A percentile compares a stretch with the other conserved stretches of the same genome.
Conservation (phyloP, 768 basidiomycete genomes). For the Royoungia palumana region DNA sequence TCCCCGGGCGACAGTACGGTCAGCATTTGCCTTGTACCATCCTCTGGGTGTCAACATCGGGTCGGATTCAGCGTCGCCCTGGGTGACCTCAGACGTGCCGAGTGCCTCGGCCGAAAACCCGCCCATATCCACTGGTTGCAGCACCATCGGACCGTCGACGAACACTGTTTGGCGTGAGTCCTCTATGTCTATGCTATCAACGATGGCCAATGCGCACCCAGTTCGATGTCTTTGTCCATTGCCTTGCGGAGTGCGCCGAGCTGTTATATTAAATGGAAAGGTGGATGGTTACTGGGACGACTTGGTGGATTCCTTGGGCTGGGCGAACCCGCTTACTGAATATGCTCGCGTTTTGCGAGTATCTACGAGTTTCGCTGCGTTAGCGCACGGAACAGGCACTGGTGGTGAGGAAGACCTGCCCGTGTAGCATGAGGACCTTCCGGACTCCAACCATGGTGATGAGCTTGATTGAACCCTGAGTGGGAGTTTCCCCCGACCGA, state of each 20-base stretch:
- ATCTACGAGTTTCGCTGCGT: conserved; percentile 37
- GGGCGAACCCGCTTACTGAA: conserved; percentile 66
- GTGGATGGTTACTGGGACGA: background rate
- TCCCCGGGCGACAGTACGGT: conserved; percentile 50
- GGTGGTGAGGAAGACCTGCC: conserved; percentile 28
- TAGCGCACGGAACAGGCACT: background rate
- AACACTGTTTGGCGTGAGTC: conserved; percentile 49
- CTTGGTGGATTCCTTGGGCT: background rate
- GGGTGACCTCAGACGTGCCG: conserved; percentile 38
- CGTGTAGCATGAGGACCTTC: conserved; percentile 47
- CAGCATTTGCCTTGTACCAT: conserved; percentile 66
- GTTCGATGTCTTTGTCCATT: conserved; percentile 59
- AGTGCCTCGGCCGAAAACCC: conserved; percentile 26
- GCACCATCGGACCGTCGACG: conserved; percentile 64
- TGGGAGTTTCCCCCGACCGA: too few species aligned
- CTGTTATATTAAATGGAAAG: conserved; percentile 32
- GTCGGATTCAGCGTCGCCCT: conserved; percentile 43
- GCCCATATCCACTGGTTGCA: conserved; percentile 62
- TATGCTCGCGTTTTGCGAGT: conserved; percentile 65
- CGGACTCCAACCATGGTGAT: conserved; percentile 22
- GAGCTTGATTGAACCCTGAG: background rate
- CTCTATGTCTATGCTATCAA: background rate
- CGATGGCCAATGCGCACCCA: conserved; percentile 41
- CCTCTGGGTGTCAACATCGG: conserved; percentile 56
- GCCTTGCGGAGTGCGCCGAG: conserved; percentile 72